These are phyloP conservation scores for Xanthoconium purpureum DNA, from an alignment of 768 basidiomycete species.

Conservation along the genomic window DNA sequence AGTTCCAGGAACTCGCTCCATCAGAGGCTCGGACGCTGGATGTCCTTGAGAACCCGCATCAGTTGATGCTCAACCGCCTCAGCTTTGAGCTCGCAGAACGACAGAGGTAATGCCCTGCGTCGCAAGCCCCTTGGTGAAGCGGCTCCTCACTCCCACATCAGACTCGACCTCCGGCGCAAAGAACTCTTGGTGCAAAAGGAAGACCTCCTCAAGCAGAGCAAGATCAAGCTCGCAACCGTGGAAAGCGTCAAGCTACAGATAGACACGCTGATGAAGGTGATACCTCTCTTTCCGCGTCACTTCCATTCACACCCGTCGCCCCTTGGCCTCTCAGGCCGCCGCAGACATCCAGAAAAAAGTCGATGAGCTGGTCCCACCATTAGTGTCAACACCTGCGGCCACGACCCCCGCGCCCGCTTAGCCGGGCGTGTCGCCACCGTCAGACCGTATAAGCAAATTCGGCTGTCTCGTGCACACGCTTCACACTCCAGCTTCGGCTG, in stretches of 20 bases:
- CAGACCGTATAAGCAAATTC: constrained; percentile 4
- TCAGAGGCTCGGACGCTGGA: constrained; percentile 59
- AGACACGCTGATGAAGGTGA: constrained; percentile 71
- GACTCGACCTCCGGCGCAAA: constrained; percentile 68
- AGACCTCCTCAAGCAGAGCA: constrained; percentile 76
- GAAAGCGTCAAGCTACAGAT: constrained; percentile 79
- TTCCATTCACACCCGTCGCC: constrained; percentile 12
- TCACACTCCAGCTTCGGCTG: neutral
- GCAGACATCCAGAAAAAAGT: constrained; percentile 75
- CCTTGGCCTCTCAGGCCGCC: constrained; percentile 48
- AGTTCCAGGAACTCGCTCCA: constrained; percentile 69
- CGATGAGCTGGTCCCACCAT: constrained; percentile 57
- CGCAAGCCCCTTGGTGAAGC: constrained; percentile 4
- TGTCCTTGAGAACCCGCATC: constrained; percentile 67
- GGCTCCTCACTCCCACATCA: constrained; percentile 29
- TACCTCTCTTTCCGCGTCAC: neutral
- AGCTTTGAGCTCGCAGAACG: constrained; percentile 87
- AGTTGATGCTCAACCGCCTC: constrained; percentile 83
- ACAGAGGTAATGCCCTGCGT: constrained; percentile 56
- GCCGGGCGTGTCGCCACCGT: neutral
- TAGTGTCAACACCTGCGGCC: constrained; percentile 29
- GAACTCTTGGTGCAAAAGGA: constrained; percentile 71
- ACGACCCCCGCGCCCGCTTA: constrained; percentile 28
- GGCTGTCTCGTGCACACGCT: neutral
- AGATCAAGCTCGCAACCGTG: constrained; percentile 64